Evolutionary conservation across 108 stramenopile species (phyloP).

Genomic region (Skeletonema grethae): DNA sequence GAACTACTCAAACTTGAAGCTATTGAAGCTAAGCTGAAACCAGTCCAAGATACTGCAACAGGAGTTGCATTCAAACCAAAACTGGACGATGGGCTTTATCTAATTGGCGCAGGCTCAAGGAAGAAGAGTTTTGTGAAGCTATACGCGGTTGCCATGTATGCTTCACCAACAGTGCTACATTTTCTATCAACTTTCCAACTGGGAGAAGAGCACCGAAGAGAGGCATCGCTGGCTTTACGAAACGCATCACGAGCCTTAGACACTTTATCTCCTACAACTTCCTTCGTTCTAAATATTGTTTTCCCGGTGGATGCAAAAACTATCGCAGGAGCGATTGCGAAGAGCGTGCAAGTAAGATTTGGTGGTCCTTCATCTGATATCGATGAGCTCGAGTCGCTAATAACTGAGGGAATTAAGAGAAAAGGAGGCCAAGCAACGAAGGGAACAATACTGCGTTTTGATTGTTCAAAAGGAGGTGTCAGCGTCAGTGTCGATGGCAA

Average conservation of each 20-base stretch:
- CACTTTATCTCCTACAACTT: conserved; percentile 16
- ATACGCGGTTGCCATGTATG: conserved; percentile 20
- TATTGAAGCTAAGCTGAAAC: conserved; percentile 15
- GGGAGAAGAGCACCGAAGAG: conserved; percentile 19
- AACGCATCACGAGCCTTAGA: conserved; percentile 19
- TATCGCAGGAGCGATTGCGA: conserved; percentile 16
- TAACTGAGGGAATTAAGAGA: conserved; percentile 3
- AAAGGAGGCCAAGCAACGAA: conserved; percentile 22
- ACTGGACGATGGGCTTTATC: conserved; percentile 17
- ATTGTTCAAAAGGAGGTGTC: conserved; percentile 15
- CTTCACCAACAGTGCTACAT: conserved; percentile 15
- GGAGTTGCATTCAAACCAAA: conserved; percentile 16
- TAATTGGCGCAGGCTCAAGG: conserved; percentile 13
- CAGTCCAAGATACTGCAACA: conserved; percentile 11
- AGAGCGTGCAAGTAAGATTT: conserved; percentile 10
- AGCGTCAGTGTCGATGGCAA: conserved; percentile 16
- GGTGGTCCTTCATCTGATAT: conserved; percentile 14
- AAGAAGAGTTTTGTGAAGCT: conserved; percentile 13
- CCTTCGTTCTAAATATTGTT: conserved; percentile 9
- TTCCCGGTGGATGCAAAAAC: conserved; percentile 14
- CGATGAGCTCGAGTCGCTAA: conserved; percentile 14
- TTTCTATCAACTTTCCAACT: conserved; percentile 7
- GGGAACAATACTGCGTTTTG: conserved; percentile 12
- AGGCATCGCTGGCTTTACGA: conserved; percentile 7
- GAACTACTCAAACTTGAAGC: conserved; percentile 12